Evolutionary conservation across 2,329 filamentous ascomycete species (phyloP).

Genomic region (Endothia cerciana): DNA sequence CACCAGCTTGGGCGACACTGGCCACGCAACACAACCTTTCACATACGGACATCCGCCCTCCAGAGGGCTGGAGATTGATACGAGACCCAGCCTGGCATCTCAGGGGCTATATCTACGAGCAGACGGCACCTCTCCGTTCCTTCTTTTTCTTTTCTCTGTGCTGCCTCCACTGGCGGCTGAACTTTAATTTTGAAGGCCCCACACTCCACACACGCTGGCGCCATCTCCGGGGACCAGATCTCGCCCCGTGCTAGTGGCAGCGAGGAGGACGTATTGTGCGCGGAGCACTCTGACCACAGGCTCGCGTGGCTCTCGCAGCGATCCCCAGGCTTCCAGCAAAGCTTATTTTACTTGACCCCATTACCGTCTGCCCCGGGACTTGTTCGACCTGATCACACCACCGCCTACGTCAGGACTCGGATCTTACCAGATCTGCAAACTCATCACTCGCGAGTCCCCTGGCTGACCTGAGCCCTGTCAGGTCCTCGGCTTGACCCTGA

Average conservation of each 20-base stretch:
- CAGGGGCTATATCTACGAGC: not conserved
- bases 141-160: not conserved
- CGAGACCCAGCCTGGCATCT: not conserved
- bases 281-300: not conserved
- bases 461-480: slow-evolving; percentile 1
- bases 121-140: too few species aligned
- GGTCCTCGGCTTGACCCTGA: not conserved
- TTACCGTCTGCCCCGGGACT: not conserved
- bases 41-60: too few species aligned
- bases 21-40: too few species aligned
- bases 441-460: not conserved
- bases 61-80: not conserved
- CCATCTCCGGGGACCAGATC: slow-evolving; percentile 9
- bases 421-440: not conserved
- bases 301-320: slow-evolving; percentile 12
- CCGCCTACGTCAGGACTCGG: not conserved
- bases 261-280: not conserved
- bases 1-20: not conserved
- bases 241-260: slow-evolving; percentile 5
- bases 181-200: slow-evolving; percentile 8
- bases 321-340: slow-evolving; percentile 22
- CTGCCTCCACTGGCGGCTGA: slow-evolving; percentile 13
- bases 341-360: slow-evolving; percentile 6
- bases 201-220: slow-evolving; percentile 5
- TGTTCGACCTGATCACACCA: slow-evolving; percentile 12